Percentiles rank a stretch among this genome's conserved stretches.
Evolutionary conservation across 768 basidiomycete species (phyloP).

Genomic region (Leccinum incarnatum): DNA sequence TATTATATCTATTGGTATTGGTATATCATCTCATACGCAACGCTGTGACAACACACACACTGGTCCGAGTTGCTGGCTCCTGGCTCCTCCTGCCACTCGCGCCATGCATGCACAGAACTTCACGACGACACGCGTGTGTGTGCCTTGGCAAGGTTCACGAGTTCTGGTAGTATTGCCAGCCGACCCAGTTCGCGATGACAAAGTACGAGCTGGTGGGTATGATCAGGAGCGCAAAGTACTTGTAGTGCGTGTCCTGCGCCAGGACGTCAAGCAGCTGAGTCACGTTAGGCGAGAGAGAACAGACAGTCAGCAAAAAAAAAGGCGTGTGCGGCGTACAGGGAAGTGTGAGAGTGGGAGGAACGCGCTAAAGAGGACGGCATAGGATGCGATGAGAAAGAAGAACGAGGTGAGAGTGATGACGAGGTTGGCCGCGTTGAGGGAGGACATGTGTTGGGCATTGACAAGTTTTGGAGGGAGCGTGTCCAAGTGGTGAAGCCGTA

Average conservation of each 20-base stretch:
- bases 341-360: slow-evolving; percentile 55
- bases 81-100: not conserved
- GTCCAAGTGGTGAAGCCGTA: slow-evolving; percentile 22
- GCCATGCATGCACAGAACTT: not conserved
- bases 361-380: slow-evolving; percentile 64
- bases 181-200: slow-evolving; percentile 97
- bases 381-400: slow-evolving; percentile 57
- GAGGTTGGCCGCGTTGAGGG: slow-evolving; percentile 42
- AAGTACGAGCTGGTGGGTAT: slow-evolving; percentile 84
- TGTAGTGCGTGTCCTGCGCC: slow-evolving; percentile 80
- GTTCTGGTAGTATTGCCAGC: slow-evolving; percentile 96
- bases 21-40: not conserved
- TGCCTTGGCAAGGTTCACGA: slow-evolving; percentile 45
- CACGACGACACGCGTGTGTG: slow-evolving; percentile 3
- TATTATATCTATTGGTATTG: not conserved
- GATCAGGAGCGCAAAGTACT: slow-evolving; percentile 77
- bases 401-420: slow-evolving; percentile 44
- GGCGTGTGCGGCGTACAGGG: slow-evolving; percentile 39
- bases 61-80: not conserved
- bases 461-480: slow-evolving; percentile 6
- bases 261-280: slow-evolving; percentile 61
- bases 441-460: slow-evolving; percentile 23
- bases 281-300: slow-evolving; percentile 15
- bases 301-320: not conserved
- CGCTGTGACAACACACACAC: not conserved